A percentile compares a stretch with the other conserved stretches of the same genome.
phyloP scores from a whole-genome alignment of 2,329 filamentous ascomycete species.

The Phialophora chinensis region DNA sequence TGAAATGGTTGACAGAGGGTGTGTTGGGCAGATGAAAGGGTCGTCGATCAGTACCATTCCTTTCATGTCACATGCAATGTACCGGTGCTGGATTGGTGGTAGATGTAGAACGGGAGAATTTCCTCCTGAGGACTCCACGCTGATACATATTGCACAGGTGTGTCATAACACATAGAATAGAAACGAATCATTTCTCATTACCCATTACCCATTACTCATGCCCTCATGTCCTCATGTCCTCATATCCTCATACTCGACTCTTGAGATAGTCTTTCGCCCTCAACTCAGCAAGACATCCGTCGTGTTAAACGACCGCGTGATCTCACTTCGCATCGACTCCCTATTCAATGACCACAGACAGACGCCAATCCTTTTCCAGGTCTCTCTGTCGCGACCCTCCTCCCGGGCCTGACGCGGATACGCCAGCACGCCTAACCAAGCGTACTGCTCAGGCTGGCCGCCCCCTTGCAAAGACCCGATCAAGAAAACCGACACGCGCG shows the following conservation, averaged over 20 bases:
- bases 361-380: not conserved
- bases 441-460: not conserved
- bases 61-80: no score
- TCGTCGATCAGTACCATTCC: not conserved
- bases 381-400: not conserved
- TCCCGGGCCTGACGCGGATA: not conserved
- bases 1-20: not conserved
- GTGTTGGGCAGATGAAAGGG: not conserved
- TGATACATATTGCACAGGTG: no score
- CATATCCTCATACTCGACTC: not conserved
- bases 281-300: not conserved
- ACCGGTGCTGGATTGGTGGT: no score
- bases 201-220: no score
- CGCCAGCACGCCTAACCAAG: not conserved
- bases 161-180: no score
- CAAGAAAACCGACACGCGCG: not conserved
- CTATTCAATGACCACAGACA: not conserved
- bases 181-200: no score
- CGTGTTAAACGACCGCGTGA: not conserved
- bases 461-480: not conserved
- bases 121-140: no score
- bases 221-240: not conserved
- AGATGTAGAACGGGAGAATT: no score
- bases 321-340: not conserved
- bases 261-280: not conserved